Percentiles rank a stretch among this genome's conserved stretches.
These are phyloP conservation scores for Colletotrichum sp. DNA, from an alignment of 2,329 filamentous ascomycete species.

Conservation along the genomic window DNA sequence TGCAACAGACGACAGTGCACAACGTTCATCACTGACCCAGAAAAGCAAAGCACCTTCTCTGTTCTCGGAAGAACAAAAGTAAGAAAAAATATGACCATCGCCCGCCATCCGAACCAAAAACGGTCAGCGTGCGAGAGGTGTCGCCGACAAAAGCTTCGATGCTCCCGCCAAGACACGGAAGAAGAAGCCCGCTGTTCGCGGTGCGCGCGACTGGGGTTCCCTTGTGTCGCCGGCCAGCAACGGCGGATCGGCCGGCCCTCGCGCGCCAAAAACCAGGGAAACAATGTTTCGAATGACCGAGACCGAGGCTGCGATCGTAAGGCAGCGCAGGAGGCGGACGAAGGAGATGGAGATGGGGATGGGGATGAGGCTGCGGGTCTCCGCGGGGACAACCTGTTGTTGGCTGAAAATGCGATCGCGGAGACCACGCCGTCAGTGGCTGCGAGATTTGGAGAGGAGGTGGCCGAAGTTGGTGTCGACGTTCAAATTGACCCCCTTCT, in stretches of 20 bases:
- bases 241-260: conserved; percentile 35
- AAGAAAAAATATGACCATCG: background rate
- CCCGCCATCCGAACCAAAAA: conserved; percentile 34
- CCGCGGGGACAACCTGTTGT: background rate
- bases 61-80: background rate
- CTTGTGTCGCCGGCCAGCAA: conserved; percentile 32
- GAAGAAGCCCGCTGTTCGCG: conserved; percentile 28
- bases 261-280: background rate
- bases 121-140: conserved; percentile 38
- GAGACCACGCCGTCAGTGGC: background rate
- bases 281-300: background rate
- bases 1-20: background rate
- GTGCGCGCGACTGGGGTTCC: conserved; percentile 31
- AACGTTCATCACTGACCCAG: background rate
- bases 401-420: background rate
- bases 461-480: background rate
- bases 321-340: background rate
- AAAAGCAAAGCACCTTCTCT: background rate
- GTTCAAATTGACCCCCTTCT: background rate
- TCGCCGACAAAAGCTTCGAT: conserved; percentile 36
- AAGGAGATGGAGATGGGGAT: background rate
- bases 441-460: background rate
- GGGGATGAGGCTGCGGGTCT: background rate
- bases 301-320: background rate
- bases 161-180: conserved; percentile 27